Evolutionary conservation across 768 basidiomycete species (phyloP), one percentile per base, ranked within the genome.

Genomic region (Leccinum broughii): DNA sequence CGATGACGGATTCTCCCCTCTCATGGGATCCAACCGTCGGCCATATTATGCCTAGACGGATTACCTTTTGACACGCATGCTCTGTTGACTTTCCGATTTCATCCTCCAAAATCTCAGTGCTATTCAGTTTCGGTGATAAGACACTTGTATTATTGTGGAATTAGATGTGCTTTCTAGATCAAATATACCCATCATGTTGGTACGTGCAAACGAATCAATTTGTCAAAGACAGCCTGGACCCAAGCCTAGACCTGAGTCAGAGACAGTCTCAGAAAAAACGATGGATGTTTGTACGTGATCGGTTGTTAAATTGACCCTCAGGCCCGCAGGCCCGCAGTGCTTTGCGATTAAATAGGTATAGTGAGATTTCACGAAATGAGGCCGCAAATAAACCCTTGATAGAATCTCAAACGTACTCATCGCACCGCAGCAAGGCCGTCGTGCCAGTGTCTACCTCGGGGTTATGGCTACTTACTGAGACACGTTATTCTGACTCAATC

Each of bases 1-100:
- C 14, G 73, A 73, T 59, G 75, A 77, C 51, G 72, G 72, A 51
- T 81, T 80, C 62, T 72, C 77, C 6, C 76, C 81, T 61, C 81
- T 82, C 65, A 81, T 82, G 63, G 79, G 78, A 32, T 78, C 81
- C 51, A 74, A 77, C 34, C 81, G 77, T 60, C 76, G 70, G 48
- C 71, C 60, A 48, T 70, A 62, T 64, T 76, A 70, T 64, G 68
- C 63, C 63, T 76, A 72, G 60, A 13, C 44, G n/a, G 30, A 14
- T 5, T 17, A 58, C 6, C 57, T 20, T 15, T 34, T 32, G 17
- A 48, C 53, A 13, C 11, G 20, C 46, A 37, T 26, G 4, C 20
- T n/a, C 11, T 35, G 1, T 15, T 37, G 13, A 15, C 20, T 35
- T 34, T 9, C 28, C 28, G 15, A 35, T 32, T 32, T n/a, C 34